Evolutionary conservation across 1,139 yeast species (phyloP), one percentile per base, ranked within the genome.

Genomic region (Lodderomyces jiufengensis): DNA sequence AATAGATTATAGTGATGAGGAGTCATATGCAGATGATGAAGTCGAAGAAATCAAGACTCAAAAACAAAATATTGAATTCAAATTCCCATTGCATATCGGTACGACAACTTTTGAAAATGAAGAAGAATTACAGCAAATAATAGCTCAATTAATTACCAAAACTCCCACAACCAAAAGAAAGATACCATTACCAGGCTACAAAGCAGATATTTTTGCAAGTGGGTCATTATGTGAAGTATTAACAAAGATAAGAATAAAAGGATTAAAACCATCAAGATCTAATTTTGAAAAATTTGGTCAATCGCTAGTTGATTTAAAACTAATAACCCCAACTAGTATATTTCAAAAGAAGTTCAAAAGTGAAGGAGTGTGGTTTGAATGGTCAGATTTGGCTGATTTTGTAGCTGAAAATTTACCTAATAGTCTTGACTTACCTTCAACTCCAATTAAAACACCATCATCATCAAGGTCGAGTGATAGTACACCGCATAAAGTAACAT

Each of bases 321-420:
- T 68, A 12, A 47, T 69, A 13, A 48, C 53, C 1, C 61, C 64
- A 1, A 58, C 68, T 1, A 63, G 66, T 12, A 51, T 67, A 36
- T 54, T 69, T 30, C 52, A 63, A 27, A 58, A 50, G 38, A 66
- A 61, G 44, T 70, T 70, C 47, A 63, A 53, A 37, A 64, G 71
- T 43, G 73, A 67, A 42, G 66, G 65, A 2, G 59, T 66, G 64
- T 69, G 74, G 74, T 66, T 67, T 40, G 76, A 70, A 45, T 70
- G 75, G 75, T 52, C 72, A 2, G 71, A 65, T 11, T 44, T 59
- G 29, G 66, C 71, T 6, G 27, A 48, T 3, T 51, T 39, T 25
- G 48, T 54, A 4, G 49, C 60, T 6, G 47, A 47, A 11, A 18
- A 18, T 52, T 42, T 34, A 36, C 42, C 10, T 27, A 24, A 16